phyloP scores from a whole-genome alignment of 2,329 filamentous ascomycete species.

The Onygena corvina region DNA sequence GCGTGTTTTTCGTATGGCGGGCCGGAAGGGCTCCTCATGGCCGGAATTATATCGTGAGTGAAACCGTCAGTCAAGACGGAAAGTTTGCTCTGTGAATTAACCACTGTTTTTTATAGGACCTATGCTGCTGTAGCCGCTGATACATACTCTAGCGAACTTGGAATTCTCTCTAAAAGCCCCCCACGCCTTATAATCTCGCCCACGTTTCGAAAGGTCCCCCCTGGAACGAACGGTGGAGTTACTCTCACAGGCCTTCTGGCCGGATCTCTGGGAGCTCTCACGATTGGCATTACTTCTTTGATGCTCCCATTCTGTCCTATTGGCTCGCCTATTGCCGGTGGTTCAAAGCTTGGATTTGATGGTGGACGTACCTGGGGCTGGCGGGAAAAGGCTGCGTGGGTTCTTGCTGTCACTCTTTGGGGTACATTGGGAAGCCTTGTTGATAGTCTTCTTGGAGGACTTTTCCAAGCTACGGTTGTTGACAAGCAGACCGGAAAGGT shows the following conservation, averaged over 20 bases:
- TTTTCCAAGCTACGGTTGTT: constrained; percentile 74
- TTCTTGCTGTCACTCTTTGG: constrained; percentile 51
- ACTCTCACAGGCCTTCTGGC: constrained; percentile 61
- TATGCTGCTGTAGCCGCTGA: constrained; percentile 88
- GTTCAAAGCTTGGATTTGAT: constrained; percentile 17
- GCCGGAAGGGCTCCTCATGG: constrained; percentile 28
- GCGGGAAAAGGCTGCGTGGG: constrained; percentile 41
- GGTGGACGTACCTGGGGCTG: constrained; percentile 38
- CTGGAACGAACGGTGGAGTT: constrained; percentile 88
- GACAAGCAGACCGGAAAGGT: constrained; percentile 77
- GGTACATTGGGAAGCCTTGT: constrained; percentile 70
- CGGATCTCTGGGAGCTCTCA: constrained; percentile 59
- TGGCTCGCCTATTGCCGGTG: constrained; percentile 7
- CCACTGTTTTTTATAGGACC: constrained; percentile 39
- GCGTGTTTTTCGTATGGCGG: constrained; percentile 31
- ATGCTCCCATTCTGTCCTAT: constrained; percentile 53
- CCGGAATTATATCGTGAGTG: constrained; percentile 32
- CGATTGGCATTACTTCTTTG: constrained; percentile 55
- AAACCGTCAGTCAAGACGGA: neutral
- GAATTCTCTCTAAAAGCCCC: constrained; percentile 64
- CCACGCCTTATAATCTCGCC: constrained; percentile 80
- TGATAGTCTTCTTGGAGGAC: constrained; percentile 75
- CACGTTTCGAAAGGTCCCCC: constrained; percentile 64
- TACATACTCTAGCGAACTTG: constrained; percentile 89
- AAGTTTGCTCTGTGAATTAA: neutral